These are phyloP conservation scores for Emmonsiellopsis sp. DNA, from an alignment of 2,329 filamentous ascomycete genomes.

Conservation along the genomic window DNA sequence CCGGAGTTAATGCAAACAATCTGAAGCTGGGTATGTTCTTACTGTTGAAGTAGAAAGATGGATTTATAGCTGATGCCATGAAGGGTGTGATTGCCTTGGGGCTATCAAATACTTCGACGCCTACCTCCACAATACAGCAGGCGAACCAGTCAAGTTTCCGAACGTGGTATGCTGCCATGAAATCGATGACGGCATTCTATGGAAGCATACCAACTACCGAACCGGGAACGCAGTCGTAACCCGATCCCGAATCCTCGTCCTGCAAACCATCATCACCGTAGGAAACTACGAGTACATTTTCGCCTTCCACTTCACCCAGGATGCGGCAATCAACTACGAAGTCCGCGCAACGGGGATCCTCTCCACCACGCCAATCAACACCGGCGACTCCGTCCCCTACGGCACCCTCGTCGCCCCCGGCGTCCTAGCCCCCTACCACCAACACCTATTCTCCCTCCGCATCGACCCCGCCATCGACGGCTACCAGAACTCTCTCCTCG, in stretches of 20 bases:
- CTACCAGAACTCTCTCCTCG: conserved; percentile 43
- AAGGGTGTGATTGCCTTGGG: conserved; percentile 44
- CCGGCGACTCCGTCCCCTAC: conserved; percentile 51
- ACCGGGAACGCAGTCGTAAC: conserved; percentile 54
- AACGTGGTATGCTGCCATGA: conserved; percentile 60
- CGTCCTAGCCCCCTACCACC: conserved; percentile 59
- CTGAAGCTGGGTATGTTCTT: conserved; percentile 46
- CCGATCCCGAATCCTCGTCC: conserved; percentile 52
- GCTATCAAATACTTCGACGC: conserved; percentile 58
- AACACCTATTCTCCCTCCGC: conserved; percentile 65
- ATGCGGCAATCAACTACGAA: conserved; percentile 40
- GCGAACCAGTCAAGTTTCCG: conserved; percentile 46
- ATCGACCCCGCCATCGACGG: conserved; percentile 54
- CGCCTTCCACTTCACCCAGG: conserved; percentile 35
- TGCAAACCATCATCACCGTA: conserved; percentile 44
- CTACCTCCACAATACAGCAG: conserved; percentile 45
- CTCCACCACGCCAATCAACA: conserved; percentile 55
- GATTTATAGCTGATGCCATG: background rate
- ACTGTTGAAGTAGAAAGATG: background rate
- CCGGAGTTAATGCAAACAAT: conserved; percentile 59
- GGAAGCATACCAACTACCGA: conserved; percentile 62
- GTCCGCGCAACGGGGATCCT: conserved; percentile 49
- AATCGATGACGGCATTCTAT: conserved; percentile 56
- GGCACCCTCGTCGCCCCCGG: conserved; percentile 59
- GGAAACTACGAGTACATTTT: conserved; percentile 40